Base-by-base conservation (phyloP, 805 yeast species). In the Saccharomycopsis capsularis region DNA sequence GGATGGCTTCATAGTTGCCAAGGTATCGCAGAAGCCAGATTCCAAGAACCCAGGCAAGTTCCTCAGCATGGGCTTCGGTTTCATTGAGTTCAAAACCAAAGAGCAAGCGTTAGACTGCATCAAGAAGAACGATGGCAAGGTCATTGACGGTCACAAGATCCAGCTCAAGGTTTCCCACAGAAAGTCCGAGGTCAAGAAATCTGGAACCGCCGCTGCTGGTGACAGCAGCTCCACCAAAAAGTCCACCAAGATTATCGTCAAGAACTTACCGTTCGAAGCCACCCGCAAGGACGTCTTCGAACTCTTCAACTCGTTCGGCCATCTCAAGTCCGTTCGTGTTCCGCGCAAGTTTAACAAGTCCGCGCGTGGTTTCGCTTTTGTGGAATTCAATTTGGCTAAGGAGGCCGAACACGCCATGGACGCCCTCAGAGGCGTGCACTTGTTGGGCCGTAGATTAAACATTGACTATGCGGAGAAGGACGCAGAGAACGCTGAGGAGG, bases 21-120 rank as follows among this genome's bases (percentile, higher is more conserved):
- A 81, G 22, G 84, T 93, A 47, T 87, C 87, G 61, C 84, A 84
- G 24, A 91, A 90, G 63, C 90, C 96, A 1, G 95, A 91, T 67
- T 78, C 95, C 34, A 86, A 81, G 65, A 75, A 78, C 52, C 61
- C 75, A 2, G 83, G 81, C 9, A 76, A 76, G 50, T 67, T 72
- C n/a, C 73, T 81, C 52, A 88, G 96, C 58, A 93, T 93, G 99
- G 99, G 99, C 19, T 93, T 89, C 60, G 99, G 99, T 1, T 93
- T 93, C 68, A 96, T 79, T 13, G 99, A 93, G 66, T 93, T 88
- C 66, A 78, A 71, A 57, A 78, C 90, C 1, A 78, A 77, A 56
- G 86, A 80, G 36, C 80, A 84, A 59, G 99, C 99, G 0, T 72
- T 77, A 37, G 71, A 75, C 11, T 98, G 96, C 4, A 78, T 88